Evolutionary conservation across 805 yeast genomes (phyloP), one percentile per base, ranked within the genome.

Genomic region (Kuraishia floccosa): DNA sequence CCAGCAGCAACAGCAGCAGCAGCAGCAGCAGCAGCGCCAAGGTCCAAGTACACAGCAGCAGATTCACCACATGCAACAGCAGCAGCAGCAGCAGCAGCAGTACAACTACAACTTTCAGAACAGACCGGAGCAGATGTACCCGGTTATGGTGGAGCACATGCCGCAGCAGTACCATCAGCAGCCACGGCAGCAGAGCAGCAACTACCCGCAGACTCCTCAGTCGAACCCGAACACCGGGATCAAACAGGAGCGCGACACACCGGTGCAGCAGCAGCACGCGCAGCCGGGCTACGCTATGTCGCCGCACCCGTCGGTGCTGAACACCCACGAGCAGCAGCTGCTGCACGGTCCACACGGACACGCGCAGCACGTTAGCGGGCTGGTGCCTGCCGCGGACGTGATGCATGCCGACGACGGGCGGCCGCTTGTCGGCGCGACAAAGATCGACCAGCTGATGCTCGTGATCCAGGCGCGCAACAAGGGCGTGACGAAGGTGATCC

Each of bases 401-500:
- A 55, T 58, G 14, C 60, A 59, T 28, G 46, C 68, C 3, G 81
- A 75, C 27, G 82, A 76, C 41, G 77, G 79, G 2, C 56, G 82
- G 31, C 84, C 86, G 3, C 56, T 78, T 15, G 52, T 84, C 5
- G 95, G 95, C 2, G 85, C 87, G 3, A 87, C 95, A 1, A 82
- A 82, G 47, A 83, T 87, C 17, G 97, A 87, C 54, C 93, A 80
- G 44, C 59, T 87, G 45, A 85, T 87, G 96, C 62, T 87, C 30
- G 82, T 85, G 24, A 80, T 87, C 32, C 94, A 87, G 52, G 94
- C 95, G 1, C 66, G 94, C 31, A 81, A 79, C 36, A 79, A 81
- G 39, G 82, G 87, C 6, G 63, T 77, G 17, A 72, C 71, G n/a
- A 68, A 74, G 8, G 69, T 65, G 29, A 76, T 81, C 25, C 63